Conservation (phyloP, 208 protist genomes). For the Phytomonas sp. region DNA sequence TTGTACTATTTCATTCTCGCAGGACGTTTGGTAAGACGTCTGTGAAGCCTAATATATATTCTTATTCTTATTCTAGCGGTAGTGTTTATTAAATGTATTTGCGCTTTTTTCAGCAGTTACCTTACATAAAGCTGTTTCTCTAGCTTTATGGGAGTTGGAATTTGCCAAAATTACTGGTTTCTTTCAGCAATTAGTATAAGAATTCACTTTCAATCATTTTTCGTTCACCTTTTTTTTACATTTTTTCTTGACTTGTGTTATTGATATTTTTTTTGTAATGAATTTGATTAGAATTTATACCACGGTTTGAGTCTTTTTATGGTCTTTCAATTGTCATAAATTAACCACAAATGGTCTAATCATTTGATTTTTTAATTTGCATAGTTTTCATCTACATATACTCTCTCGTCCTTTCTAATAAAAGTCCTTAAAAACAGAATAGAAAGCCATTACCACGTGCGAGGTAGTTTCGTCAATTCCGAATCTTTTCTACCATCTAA, state of each 20-base stretch:
- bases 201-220: background rate
- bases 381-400: background rate
- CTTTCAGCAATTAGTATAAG: background rate
- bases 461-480: background rate
- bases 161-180: background rate
- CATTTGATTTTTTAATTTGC: background rate
- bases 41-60: background rate
- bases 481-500: background rate
- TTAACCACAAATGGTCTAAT: background rate
- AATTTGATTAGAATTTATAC: background rate
- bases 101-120: background rate
- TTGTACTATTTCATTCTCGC: background rate
- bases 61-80: conserved; percentile 3
- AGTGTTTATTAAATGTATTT: background rate
- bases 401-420: background rate
- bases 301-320: conserved; percentile 4
- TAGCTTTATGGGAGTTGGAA: background rate
- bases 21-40: background rate
- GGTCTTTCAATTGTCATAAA: conserved; percentile 8
- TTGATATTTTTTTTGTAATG: conserved; percentile 3
- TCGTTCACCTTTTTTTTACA: background rate
- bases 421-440: background rate
- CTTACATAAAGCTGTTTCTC: background rate
- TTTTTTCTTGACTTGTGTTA: conserved; percentile 1
- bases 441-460: background rate